Evolutionary conservation across 495 filamentous ascomycete genomes (phyloP), one percentile per base, ranked within the genome.

Genomic region (Penicillium herquei): DNA sequence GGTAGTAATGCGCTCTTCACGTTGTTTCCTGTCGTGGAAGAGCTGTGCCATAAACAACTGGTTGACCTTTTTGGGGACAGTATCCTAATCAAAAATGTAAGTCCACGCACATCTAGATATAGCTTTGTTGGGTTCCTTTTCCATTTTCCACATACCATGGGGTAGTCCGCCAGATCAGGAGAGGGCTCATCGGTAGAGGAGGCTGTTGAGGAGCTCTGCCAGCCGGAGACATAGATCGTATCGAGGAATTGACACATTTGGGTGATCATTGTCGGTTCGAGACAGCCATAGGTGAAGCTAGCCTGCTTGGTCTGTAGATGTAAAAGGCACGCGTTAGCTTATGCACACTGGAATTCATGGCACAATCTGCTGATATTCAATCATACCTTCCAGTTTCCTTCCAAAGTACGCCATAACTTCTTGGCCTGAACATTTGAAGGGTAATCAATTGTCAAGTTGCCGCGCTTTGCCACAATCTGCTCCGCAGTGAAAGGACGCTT

Each of bases 241-340:
- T 98, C 94, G 49, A 98, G 82, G 73, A 94, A 98, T 73, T 98
- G 96, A 63, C 92, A 93, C 94, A 98, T 98, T 71, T 98, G 94
- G 17, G 95, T 97, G 65, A 98, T 81, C 89, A 96, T 96, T 6
- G 95, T 96, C 9, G 94, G 94, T 64, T 98, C 95, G 53, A 98
- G 79, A 73, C 94, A 97, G 66, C 94, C 94, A 73, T 96, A 98
- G 37, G 94, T 98, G 76, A 84, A 96, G 75, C 89, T 94, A 39
- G 88, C 88, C 60, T 92, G 88, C 54, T 83, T 84, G 62, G 83
- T 87, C 90, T 96, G 67, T 58, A 34, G 8, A 34, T 17, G 6
- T 1, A 12, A 6, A 32, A 18, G 9, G 16, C 10, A 52, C 3
- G 9, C 35, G 35, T 60, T 52, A 55, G 53, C 21, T 34, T 39